Evolutionary conservation across 2,329 filamentous ascomycete genomes (phyloP).

Genomic region (Metarhizium sp.): DNA sequence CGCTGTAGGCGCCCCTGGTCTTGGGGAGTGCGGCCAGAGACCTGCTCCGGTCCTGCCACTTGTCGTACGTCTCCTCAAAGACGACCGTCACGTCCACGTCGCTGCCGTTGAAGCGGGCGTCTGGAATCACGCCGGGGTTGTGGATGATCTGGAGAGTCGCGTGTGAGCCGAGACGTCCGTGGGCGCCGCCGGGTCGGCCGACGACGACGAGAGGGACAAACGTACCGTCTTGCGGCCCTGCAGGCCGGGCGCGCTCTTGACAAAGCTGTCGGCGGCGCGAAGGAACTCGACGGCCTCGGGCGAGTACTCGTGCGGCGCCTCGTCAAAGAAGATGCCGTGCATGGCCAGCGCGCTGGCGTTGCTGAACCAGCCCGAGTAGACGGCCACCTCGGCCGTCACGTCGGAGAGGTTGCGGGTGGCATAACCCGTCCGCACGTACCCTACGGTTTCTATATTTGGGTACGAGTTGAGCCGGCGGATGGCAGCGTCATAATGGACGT

Average conservation of each 20-base stretch:
- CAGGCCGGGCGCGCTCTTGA: background rate
- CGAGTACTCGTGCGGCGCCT: background rate
- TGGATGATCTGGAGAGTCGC: background rate
- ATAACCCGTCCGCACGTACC: background rate
- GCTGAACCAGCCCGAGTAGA: background rate
- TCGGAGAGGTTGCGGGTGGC: background rate
- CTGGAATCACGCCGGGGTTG: background rate
- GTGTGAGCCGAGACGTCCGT: background rate
- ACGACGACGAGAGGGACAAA: background rate
- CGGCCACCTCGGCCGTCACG: background rate
- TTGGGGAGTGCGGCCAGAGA: background rate
- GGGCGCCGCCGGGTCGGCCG: no score
- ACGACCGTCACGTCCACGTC: background rate
- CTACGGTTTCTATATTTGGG: background rate
- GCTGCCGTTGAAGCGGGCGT: background rate
- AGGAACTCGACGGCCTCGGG: background rate
- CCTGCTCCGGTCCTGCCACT: background rate
- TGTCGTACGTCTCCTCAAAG: background rate
- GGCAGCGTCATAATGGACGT: background rate
- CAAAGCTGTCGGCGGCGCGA: background rate
- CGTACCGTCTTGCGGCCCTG: background rate
- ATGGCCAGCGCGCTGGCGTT: background rate
- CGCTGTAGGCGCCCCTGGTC: background rate
- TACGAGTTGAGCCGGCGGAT: background rate
- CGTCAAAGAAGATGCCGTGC: background rate